Percentiles rank a stretch among this genome's conserved stretches.
Evolutionary conservation across 129 eudicot genomes (phyloP).

Genomic region (Glebionis coronaria): DNA sequence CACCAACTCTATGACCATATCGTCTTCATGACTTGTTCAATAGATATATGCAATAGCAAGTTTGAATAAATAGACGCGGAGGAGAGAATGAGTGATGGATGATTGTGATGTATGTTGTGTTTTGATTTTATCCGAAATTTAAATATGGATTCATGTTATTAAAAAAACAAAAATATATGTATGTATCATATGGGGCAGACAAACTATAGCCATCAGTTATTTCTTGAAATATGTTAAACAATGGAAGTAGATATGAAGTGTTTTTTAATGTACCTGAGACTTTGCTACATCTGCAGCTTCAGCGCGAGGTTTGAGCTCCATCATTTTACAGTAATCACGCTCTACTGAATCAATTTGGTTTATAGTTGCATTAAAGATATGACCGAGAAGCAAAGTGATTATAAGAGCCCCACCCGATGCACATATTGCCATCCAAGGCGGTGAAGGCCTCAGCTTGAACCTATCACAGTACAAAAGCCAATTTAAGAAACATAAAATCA

Average conservation of each 20-base stretch:
- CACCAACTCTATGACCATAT: constrained; percentile 82
- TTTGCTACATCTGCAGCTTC: constrained; percentile 93
- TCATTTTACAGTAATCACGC: constrained; percentile 36
- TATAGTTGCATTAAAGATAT: too few relatives aligned
- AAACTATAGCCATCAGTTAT: too few relatives aligned
- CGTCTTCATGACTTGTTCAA: constrained; percentile 81
- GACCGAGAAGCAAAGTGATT: constrained; percentile 40
- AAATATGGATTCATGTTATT: too few relatives aligned
- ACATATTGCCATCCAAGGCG: constrained; percentile 64
- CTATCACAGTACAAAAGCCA: constrained; percentile 30
- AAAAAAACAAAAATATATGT: too few relatives aligned
- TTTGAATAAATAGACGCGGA: too few relatives aligned
- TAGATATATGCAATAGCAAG: background rate
- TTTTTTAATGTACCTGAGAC: constrained; percentile 63
- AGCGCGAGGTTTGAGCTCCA: constrained; percentile 68
- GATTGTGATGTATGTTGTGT: too few relatives aligned
- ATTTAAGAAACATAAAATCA: background rate
- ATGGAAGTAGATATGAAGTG: constrained; percentile 2
- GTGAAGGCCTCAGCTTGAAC: constrained; percentile 65
- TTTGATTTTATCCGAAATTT: too few relatives aligned
- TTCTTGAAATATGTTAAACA: constrained; percentile 15
- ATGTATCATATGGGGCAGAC: too few relatives aligned
- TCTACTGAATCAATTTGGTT: too few relatives aligned
- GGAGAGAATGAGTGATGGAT: too few relatives aligned
- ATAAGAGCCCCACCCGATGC: constrained; percentile 50